phyloP scores from a whole-genome alignment of 2,329 filamentous ascomycete genomes.

The Penicillium nordicum region DNA sequence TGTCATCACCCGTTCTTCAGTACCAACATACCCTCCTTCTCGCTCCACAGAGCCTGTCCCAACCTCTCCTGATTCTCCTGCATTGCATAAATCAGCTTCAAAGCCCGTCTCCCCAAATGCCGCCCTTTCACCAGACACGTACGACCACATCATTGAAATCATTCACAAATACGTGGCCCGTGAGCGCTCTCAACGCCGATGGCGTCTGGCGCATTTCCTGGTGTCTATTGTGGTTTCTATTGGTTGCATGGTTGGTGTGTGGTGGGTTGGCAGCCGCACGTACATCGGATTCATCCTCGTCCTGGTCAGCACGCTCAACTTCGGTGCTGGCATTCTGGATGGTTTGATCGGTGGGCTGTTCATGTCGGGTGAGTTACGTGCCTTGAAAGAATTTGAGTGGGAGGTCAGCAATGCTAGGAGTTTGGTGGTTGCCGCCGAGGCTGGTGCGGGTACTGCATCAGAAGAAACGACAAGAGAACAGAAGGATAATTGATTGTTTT shows the following conservation, averaged over 20 bases:
- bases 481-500: neutral
- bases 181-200: slow-evolving; percentile 67
- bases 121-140: slow-evolving; percentile 50
- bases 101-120: slow-evolving; percentile 23
- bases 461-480: neutral
- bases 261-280: slow-evolving; percentile 70
- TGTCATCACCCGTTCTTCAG: slow-evolving; percentile 56
- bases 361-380: slow-evolving; percentile 75
- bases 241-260: slow-evolving; percentile 74
- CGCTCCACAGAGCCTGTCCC: slow-evolving; percentile 3
- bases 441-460: neutral
- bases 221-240: slow-evolving; percentile 64
- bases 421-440: slow-evolving; percentile 19
- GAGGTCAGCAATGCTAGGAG: slow-evolving; percentile 70
- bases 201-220: slow-evolving; percentile 72
- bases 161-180: slow-evolving; percentile 66
- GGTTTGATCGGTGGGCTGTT: slow-evolving; percentile 85
- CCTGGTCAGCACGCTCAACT: slow-evolving; percentile 71
- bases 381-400: slow-evolving; percentile 88
- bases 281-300: slow-evolving; percentile 78
- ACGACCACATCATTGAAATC: slow-evolving; percentile 71
- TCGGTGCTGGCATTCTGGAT: slow-evolving; percentile 74
- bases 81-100: slow-evolving; percentile 17
- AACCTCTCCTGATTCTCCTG: slow-evolving; percentile 7
- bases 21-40: slow-evolving; percentile 1